These are phyloP conservation scores for Prunus davidiana DNA, from an alignment of 306 rosid species.

Conservation along the genomic window DNA sequence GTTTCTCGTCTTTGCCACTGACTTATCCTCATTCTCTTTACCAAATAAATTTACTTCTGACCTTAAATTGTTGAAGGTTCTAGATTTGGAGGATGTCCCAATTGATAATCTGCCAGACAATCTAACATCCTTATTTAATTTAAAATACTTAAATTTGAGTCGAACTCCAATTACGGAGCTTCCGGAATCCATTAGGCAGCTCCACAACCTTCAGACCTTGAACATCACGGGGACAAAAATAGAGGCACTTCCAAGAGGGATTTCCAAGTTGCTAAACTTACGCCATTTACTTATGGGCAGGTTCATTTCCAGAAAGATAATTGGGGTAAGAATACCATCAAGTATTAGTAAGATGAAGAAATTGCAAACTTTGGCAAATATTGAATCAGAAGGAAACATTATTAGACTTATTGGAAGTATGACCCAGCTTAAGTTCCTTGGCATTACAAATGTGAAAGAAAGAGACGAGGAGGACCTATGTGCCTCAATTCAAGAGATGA, in stretches of 20 bases:
- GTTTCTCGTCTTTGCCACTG: not conserved
- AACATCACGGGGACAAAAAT: not conserved
- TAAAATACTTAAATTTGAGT: conserved; percentile 6
- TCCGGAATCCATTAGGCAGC: conserved; percentile 21
- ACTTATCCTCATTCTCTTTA: not conserved
- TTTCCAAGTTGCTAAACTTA: not conserved
- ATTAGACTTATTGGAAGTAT: not conserved
- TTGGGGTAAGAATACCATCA: not conserved
- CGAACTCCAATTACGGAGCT: conserved; percentile 10
- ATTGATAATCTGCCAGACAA: not conserved
- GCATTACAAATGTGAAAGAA: not conserved
- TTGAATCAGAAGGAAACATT: not conserved
- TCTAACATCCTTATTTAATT: conserved; percentile 3
- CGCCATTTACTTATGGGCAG: not conserved
- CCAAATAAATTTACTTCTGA: not conserved
- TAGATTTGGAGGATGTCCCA: conserved; percentile 5
- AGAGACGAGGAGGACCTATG: conserved; percentile 6
- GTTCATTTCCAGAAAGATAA: not conserved
- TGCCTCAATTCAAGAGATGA: conserved; percentile 8
- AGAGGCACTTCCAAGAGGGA: conserved; percentile 2
- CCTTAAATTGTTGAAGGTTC: conserved; percentile 5
- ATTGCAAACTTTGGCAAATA: not conserved
- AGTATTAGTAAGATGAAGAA: not conserved
- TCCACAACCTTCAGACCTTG: conserved; percentile 14
- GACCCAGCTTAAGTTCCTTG: conserved; percentile 2